Conservation (phyloP, 441 rosid genomes). For the Jatropha multifida region DNA sequence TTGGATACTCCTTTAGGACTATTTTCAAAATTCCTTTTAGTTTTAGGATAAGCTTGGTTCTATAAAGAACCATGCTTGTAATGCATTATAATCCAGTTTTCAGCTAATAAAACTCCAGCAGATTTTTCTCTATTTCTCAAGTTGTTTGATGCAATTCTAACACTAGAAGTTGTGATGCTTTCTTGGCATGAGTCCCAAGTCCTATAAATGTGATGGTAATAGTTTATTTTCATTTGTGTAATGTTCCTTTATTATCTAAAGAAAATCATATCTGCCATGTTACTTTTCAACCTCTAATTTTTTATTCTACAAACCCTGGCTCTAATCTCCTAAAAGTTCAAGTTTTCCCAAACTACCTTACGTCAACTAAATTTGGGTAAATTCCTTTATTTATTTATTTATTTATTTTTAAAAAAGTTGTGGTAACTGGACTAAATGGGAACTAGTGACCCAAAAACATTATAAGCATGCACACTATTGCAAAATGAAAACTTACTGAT, state of each 20-base stretch:
- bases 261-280: neutral
- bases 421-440: no score
- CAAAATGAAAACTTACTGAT: no score
- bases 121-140: no score
- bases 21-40: neutral
- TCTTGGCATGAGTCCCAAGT: neutral
- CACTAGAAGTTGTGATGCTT: neutral
- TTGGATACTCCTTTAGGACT: neutral
- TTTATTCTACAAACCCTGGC: neutral
- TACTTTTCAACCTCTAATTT: neutral
- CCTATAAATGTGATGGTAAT: neutral
- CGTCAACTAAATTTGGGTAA: neutral
- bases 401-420: no score
- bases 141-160: neutral
- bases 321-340: neutral
- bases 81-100: no score
- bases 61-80: neutral
- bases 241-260: neutral
- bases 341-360: neutral
- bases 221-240: neutral
- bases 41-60: neutral
- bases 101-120: no score
- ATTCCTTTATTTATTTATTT: neutral
- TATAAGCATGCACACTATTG: no score
- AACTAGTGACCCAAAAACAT: no score